Evolutionary conservation across 495 filamentous ascomycete species (phyloP).

Genomic region (Terfezia claveryi): DNA sequence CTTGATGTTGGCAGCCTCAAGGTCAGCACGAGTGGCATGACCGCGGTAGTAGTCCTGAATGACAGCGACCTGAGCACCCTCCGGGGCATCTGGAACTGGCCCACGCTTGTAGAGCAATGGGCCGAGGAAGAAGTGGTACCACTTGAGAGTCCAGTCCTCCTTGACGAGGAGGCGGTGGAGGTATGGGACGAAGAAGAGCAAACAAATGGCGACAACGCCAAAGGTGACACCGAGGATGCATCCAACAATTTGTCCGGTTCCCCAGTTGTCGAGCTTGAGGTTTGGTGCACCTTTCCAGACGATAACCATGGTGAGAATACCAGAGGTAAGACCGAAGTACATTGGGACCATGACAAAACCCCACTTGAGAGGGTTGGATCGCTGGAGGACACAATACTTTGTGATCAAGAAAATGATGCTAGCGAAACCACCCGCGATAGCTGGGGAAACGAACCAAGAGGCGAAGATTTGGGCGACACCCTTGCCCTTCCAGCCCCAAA

Average conservation of each 20-base stretch:
- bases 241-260: slow-evolving; percentile 29
- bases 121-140: slow-evolving; percentile 35
- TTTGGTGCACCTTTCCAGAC: slow-evolving; percentile 32
- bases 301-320: slow-evolving; percentile 41
- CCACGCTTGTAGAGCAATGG: slow-evolving; percentile 32
- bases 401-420: slow-evolving; percentile 40
- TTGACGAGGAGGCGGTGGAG: slow-evolving; percentile 35
- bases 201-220: slow-evolving; percentile 29
- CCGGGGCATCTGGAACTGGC: slow-evolving; percentile 28
- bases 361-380: slow-evolving; percentile 33
- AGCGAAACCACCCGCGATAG: slow-evolving; percentile 34
- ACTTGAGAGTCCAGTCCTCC: slow-evolving; percentile 33
- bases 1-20: slow-evolving; percentile 21
- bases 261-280: slow-evolving; percentile 27
- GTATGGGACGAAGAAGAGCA: slow-evolving; percentile 41
- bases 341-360: slow-evolving; percentile 36
- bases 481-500: slow-evolving; percentile 33
- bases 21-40: slow-evolving; percentile 26
- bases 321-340: slow-evolving; percentile 38
- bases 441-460: slow-evolving; percentile 40
- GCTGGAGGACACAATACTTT: slow-evolving; percentile 40
- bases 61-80: slow-evolving; percentile 21
- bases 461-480: slow-evolving; percentile 38
- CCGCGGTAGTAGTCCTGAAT: slow-evolving; percentile 34
- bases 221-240: slow-evolving; percentile 37